Base-by-base conservation (phyloP, 345 rosid species). In the Eutrema heterophyllum region DNA sequence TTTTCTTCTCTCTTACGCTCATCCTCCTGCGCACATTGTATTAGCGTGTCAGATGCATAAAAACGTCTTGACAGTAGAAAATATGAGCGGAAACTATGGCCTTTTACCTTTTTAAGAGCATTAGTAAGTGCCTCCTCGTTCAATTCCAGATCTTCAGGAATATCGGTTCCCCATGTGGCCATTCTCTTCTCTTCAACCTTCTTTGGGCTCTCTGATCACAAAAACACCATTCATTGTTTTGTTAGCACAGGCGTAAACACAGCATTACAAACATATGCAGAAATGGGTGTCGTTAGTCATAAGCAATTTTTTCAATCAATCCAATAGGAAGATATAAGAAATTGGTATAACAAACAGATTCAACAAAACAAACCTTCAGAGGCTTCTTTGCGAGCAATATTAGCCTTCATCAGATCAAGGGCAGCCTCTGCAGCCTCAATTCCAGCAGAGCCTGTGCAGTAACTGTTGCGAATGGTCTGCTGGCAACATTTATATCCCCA, bases 391-490 rank as follows among this genome's bases (percentile, higher is more conserved):
- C 89, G 88, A 38, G 89, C 87, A 73, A 93, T 83, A 64, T 93
- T 93, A 40, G 91, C 83, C 79, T 85, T 93, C 97, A 93, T 91
- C 39, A 91, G 78, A 68, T 93, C 96, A 48, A 84, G 73, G 51
- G 96, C 80, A 62, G 98, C 96, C 69, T 91, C 97, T 2, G 96
- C 91, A 72, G 98, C 98, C 81, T 91, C 96, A 66, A 91, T 86
- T 44, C 98, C 96, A 14, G 98, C 91, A 7, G 86, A 74, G 4
- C 98, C 98, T n/a, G 97, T 89, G 79, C 97, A 91, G 54, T 91
- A 93, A 72, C 96, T 88, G 73, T 93, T 93, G 36, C 96, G 82
- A 40, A 88, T 84, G 0, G 81, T 86, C 75, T 93, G 97, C 71
- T 83, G 84, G 68, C 98, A 93, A 73, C 97, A 93, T 67, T 86